phyloP scores from a whole-genome alignment of 306 rosid species.

The Vigna hirtella region DNA sequence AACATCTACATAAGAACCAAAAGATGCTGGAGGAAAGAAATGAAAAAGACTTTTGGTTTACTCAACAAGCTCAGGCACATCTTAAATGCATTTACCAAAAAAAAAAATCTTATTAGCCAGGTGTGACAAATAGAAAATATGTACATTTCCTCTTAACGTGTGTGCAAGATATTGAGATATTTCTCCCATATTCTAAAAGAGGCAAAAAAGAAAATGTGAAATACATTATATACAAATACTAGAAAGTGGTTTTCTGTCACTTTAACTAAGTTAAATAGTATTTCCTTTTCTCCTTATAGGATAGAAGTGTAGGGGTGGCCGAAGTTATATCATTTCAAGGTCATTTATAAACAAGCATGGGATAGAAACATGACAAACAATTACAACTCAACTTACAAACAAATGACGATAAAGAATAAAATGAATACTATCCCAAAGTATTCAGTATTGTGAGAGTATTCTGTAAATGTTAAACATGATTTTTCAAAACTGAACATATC shows the following conservation, averaged over 20 bases:
- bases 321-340: constrained; percentile 23
- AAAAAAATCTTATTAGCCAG: neutral
- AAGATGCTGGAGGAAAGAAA: constrained; percentile 5
- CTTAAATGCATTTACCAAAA: constrained; percentile 8
- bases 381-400: no score
- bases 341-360: neutral
- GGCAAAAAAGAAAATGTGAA: constrained; percentile 1
- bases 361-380: neutral
- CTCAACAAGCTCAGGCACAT: neutral
- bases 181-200: neutral
- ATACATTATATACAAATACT: constrained; percentile 5
- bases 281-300: neutral
- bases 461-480: constrained; percentile 14
- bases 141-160: neutral
- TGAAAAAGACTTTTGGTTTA: neutral
- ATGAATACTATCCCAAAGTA: no score
- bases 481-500: constrained; percentile 5
- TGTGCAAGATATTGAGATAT: constrained; percentile 8
- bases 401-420: no score
- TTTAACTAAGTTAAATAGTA: neutral
- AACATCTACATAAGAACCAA: constrained; percentile 6
- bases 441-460: no score
- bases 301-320: neutral
- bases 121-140: constrained; percentile 13
- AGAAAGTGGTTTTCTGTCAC: neutral